These are phyloP conservation scores for Diplodia mutila DNA, from an alignment of 2,329 filamentous ascomycete species.

Conservation along the genomic window DNA sequence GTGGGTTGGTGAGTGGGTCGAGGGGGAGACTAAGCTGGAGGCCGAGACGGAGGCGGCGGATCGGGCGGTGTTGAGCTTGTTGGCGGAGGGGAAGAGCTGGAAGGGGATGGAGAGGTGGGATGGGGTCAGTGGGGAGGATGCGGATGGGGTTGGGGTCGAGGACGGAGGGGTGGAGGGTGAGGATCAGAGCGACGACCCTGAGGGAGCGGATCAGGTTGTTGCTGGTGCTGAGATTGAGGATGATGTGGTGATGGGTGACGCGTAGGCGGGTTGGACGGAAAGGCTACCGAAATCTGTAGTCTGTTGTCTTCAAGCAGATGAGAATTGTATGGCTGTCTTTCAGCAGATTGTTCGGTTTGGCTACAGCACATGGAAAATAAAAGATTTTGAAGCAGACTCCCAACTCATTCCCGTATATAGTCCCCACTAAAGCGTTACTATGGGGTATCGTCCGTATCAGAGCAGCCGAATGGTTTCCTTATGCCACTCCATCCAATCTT, in stretches of 20 bases:
- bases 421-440: too few relatives aligned
- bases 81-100: neutral
- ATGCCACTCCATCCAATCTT: too few relatives aligned
- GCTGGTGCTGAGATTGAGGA: neutral
- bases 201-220: neutral
- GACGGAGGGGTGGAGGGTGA: neutral
- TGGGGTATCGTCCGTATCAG: too few relatives aligned
- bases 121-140: neutral
- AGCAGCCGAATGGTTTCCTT: too few relatives aligned
- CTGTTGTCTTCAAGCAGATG: neutral
- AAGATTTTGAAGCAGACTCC: too few relatives aligned
- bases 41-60: constrained; percentile 47
- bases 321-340: neutral
- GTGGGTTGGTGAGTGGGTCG: constrained; percentile 37
- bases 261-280: neutral
- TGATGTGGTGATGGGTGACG: neutral
- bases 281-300: neutral
- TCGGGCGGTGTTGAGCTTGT: constrained; percentile 30
- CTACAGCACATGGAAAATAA: neutral
- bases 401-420: too few relatives aligned
- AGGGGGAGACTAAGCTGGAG: constrained; percentile 40
- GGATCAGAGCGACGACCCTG: neutral
- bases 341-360: neutral
- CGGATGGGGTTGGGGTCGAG: neutral
- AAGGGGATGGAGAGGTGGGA: neutral